Percentiles rank a stretch among this genome's conserved stretches.
phyloP scores from a whole-genome alignment of 2,329 filamentous ascomycete species.

The Botrytis byssoidea region DNA sequence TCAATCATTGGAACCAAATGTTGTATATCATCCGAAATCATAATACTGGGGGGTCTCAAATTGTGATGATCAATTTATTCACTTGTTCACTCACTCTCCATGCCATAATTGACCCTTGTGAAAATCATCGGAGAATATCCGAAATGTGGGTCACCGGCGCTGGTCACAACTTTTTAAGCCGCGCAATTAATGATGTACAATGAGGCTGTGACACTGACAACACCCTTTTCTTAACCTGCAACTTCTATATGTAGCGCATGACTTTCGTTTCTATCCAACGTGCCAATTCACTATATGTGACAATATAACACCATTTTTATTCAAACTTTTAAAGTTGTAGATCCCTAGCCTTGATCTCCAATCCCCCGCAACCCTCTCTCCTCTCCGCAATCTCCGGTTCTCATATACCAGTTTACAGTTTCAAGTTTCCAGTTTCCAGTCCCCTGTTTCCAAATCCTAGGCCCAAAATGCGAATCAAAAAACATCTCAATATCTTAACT shows the following conservation, averaged over 20 bases:
- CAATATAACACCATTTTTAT: neutral
- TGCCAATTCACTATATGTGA: neutral
- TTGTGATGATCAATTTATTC: neutral
- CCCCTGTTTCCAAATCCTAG: neutral
- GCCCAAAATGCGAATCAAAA: neutral
- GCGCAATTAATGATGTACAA: neutral
- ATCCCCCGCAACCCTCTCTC: neutral
- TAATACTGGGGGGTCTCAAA: neutral
- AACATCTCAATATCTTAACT: neutral
- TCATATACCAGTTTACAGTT: too few species aligned
- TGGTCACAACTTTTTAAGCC: neutral
- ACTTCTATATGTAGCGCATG: neutral
- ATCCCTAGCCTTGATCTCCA: neutral
- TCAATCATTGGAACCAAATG: neutral
- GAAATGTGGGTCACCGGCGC: neutral
- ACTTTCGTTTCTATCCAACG: neutral
- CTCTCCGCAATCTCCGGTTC: neutral
- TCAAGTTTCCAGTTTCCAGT: neutral
- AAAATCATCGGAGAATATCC: conserved; percentile 1
- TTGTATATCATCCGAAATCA: neutral
- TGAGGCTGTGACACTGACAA: neutral
- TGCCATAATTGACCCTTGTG: neutral
- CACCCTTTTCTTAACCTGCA: neutral
- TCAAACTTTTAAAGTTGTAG: neutral
- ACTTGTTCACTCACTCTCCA: neutral